These are phyloP conservation scores for Rhodotorula kratochvilovae DNA, from an alignment of 768 basidiomycete genomes.

Conservation along the genomic window DNA sequence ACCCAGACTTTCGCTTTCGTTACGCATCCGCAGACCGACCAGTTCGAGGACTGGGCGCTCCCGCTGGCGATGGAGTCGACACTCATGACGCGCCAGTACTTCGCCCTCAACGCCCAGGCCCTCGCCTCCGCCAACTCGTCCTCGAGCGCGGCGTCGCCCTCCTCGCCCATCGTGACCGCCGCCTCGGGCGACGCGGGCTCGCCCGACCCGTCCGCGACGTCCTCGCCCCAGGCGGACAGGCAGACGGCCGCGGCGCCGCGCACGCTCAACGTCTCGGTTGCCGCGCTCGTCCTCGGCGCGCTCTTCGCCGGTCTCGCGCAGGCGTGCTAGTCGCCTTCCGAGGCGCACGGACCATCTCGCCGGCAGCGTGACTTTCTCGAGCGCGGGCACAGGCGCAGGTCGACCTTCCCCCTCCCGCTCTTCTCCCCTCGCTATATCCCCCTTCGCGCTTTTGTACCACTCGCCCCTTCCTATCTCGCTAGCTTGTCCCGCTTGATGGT, in stretches of 20 bases:
- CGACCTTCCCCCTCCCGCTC: too few relatives aligned
- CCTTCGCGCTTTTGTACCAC: not conserved
- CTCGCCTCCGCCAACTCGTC: constrained; percentile 44
- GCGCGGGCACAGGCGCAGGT: not conserved
- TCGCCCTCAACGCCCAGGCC: constrained; percentile 56
- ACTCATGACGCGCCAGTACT: constrained; percentile 51
- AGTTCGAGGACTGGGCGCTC: constrained; percentile 6
- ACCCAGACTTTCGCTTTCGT: not conserved
- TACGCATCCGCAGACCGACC: not conserved
- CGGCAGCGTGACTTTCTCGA: not conserved
- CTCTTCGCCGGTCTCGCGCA: not conserved
- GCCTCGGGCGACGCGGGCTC: too few relatives aligned
- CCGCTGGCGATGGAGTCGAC: constrained; percentile 8
- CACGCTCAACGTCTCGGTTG: not conserved
- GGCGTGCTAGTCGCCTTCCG: not conserved
- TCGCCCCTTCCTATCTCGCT: not conserved
- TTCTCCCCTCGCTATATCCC: not conserved
- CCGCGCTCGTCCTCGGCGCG: not conserved
- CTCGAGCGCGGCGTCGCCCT: not conserved
- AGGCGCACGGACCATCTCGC: too few relatives aligned
- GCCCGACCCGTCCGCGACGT: not conserved
- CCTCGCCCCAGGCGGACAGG: too few relatives aligned
- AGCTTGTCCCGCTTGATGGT: too few relatives aligned
- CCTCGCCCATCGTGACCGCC: not conserved
- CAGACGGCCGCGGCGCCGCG: not conserved